Evolutionary conservation across 371 early-diverging fungal genomes (phyloP), one percentile per base, ranked within the genome.

Genomic region (Saksenaea oblongispora): DNA sequence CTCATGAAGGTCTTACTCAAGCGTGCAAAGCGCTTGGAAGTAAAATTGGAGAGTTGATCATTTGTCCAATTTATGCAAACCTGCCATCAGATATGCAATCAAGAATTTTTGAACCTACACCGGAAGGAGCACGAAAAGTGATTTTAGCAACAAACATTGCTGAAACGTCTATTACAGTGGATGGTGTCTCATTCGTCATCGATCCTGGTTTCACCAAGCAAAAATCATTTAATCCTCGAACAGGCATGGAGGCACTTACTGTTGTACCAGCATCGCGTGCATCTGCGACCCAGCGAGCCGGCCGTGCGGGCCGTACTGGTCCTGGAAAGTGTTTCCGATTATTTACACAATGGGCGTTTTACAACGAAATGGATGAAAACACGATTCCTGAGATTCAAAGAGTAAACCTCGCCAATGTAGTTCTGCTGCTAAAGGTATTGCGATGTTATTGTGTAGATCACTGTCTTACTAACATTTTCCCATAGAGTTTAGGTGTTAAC

Each of bases 121-220:
- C 99, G 8, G 90, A 91, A 37, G 95, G 93, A 0, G 94, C 95
- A 0, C 86, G 98, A 51, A 98, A 99, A 71, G 86, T 99, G n/a
- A 97, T 99, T 53, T 76, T 99, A 28, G 95, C 99, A 7, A 99
- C 99, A 24, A 99, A 99, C 75, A 99, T 99, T 80, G 99, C 99
- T 22, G 99, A 99, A 74, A 99, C 99, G 0, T 97, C 98, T 3
- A 92, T 99, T 63, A 99, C 99, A 1, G 99, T 99, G 58, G 96
- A 97, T 70, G 95, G 95, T 59, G 84, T 92, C 17, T 69, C 87
- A 3, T 92, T 77, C 78, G 94, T 93, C 39, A 91, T 93, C 63
- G 93, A 92, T 69, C 90, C 97, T 7, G 99, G 99, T 1, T 96
- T 99, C 76, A 85, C 85, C 58, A 99, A 99, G 80, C 95, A 95